These are phyloP conservation scores for Hapsidospora chrysogenum DNA, from an alignment of 495 filamentous ascomycete genomes.

Conservation along the genomic window DNA sequence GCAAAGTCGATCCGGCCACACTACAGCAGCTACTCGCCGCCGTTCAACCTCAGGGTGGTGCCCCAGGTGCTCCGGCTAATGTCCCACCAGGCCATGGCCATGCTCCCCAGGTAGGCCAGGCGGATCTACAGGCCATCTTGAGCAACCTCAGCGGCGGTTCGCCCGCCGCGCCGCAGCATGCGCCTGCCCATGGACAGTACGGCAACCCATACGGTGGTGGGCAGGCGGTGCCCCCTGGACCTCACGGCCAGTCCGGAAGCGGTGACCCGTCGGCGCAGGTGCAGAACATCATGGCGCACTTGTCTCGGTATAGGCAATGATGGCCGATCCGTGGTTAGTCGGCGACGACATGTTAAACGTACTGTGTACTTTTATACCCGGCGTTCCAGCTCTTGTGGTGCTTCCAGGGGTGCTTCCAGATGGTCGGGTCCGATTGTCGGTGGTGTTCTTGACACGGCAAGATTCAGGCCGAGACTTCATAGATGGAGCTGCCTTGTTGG, in stretches of 20 bases:
- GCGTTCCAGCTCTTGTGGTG: no score
- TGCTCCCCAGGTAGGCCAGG: no score
- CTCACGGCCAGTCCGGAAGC: conserved; percentile 5
- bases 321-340: no score
- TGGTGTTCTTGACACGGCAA: no score
- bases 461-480: no score
- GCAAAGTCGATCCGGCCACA: conserved; percentile 50
- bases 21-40: conserved; percentile 58
- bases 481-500: no score
- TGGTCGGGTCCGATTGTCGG: no score
- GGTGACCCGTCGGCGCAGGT: conserved; percentile 17
- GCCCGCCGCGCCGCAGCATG: conserved; percentile 6
- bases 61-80: conserved; percentile 22
- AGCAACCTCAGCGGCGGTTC: conserved; percentile 7
- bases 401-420: no score
- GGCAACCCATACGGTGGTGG: conserved; percentile 4
- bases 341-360: no score
- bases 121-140: conserved; percentile 14
- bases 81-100: no score
- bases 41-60: conserved; percentile 31
- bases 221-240: no score
- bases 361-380: no score
- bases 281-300: conserved; percentile 31
- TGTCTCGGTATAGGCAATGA: conserved; percentile 28
- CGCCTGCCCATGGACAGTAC: conserved; percentile 8